Evolutionary conservation across 2,329 filamentous ascomycete species (phyloP).

Genomic region (Epichloe glyceriae): DNA sequence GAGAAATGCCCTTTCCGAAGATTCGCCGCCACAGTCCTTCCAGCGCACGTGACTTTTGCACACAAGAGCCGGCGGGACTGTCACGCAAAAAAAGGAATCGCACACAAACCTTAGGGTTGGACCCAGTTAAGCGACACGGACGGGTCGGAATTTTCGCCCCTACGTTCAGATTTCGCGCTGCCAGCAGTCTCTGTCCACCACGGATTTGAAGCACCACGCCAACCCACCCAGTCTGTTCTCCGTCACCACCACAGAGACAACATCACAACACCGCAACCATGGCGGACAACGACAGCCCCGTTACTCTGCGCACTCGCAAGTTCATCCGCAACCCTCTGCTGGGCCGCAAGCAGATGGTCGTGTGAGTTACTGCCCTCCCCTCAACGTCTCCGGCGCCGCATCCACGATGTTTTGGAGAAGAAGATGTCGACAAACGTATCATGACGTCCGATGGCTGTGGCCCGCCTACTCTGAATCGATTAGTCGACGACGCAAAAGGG

Average conservation of each 20-base stretch:
- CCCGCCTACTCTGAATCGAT: neutral
- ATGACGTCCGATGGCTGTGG: neutral
- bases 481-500: neutral
- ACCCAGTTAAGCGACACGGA: constrained; percentile 30
- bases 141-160: constrained; percentile 23
- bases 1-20: neutral
- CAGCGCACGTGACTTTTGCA: neutral
- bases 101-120: constrained; percentile 28
- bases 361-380: constrained; percentile 52
- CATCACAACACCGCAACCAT: constrained; percentile 52
- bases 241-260: constrained; percentile 21
- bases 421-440: constrained; percentile 3
- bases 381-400: neutral
- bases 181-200: constrained; percentile 17
- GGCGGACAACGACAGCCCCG: constrained; percentile 68
- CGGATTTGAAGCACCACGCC: constrained; percentile 16
- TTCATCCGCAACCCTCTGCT: constrained; percentile 99
- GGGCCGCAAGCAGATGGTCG: constrained; percentile 98
- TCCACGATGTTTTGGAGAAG: neutral
- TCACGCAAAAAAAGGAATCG: neutral
- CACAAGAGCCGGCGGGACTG: neutral
- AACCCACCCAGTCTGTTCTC: constrained; percentile 17
- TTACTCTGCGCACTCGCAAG: constrained; percentile 95
- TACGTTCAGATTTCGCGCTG: constrained; percentile 15
- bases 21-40: neutral